These are phyloP conservation scores for Suillus paluster DNA, from an alignment of 768 basidiomycete genomes.

Conservation along the genomic window DNA sequence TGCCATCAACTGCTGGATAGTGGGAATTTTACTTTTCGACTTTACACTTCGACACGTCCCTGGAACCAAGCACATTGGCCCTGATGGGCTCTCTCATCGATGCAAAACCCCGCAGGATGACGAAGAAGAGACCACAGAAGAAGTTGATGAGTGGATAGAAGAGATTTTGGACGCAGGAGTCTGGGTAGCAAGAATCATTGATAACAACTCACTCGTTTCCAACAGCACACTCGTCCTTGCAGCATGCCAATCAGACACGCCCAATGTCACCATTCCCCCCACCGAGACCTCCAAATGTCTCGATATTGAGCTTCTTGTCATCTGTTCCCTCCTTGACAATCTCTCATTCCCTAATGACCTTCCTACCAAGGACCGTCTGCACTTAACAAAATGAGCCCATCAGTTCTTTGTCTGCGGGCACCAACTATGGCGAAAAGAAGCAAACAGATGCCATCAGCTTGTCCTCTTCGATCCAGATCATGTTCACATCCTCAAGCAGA, in stretches of 20 bases:
- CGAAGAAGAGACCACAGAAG: background rate
- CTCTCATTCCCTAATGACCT: too few relatives aligned
- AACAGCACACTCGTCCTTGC: too few relatives aligned
- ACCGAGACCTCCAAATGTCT: too few relatives aligned
- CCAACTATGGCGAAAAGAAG: conserved; percentile 26
- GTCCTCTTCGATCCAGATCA: conserved; percentile 14
- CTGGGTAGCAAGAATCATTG: background rate
- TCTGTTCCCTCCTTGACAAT: too few relatives aligned
- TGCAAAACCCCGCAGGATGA: conserved; percentile 20
- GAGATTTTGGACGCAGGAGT: conserved; percentile 15
- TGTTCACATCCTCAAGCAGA: background rate
- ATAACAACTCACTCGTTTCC: too few relatives aligned
- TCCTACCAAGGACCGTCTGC: too few relatives aligned
- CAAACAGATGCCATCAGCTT: conserved; percentile 24
- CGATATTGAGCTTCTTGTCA: too few relatives aligned
- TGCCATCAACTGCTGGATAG: conserved; percentile 33
- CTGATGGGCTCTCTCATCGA: conserved; percentile 36
- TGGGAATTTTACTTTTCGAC: conserved; percentile 31
- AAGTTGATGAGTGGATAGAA: conserved; percentile 22
- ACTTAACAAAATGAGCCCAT: background rate
- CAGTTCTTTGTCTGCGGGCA: conserved; percentile 22
- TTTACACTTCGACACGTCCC: conserved; percentile 38
- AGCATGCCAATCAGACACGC: too few relatives aligned
- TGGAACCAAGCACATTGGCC: conserved; percentile 19
- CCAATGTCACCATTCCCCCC: too few relatives aligned